phyloP scores from a whole-genome alignment of 129 eudicot genomes.

The Sambucus nigra region DNA sequence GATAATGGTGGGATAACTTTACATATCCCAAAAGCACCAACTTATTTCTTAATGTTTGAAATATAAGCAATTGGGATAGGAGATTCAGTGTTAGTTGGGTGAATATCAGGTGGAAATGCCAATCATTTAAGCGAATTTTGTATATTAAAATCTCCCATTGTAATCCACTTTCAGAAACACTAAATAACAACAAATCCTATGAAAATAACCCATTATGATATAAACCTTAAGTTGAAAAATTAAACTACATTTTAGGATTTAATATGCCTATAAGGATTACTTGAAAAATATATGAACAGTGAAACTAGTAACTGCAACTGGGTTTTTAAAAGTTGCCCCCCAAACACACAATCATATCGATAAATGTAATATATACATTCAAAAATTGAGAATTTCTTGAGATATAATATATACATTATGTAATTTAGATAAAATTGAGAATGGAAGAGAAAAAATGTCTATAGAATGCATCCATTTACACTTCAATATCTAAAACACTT shows the following conservation, averaged over 20 bases:
- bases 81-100: conserved; percentile 87
- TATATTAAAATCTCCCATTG: conserved; percentile 63
- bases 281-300: conserved; percentile 3
- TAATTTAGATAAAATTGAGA: too few species aligned
- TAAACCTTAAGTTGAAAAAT: not conserved
- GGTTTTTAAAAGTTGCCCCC: not conserved
- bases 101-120: conserved; percentile 94
- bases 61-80: conserved; percentile 96
- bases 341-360: too few species aligned
- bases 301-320: conserved; percentile 11
- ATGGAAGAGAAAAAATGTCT: too few species aligned
- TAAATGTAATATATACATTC: too few species aligned
- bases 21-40: conserved; percentile 94
- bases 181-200: conserved; percentile 17
- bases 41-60: conserved; percentile 92
- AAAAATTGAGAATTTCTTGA: too few species aligned
- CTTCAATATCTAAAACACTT: too few species aligned
- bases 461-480: too few species aligned
- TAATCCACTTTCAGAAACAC: conserved; percentile 23
- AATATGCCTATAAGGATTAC: not conserved
- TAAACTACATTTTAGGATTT: not conserved
- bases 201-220: too few species aligned
- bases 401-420: too few species aligned
- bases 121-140: conserved; percentile 73
- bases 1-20: conserved; percentile 90